Evolutionary conservation across 495 filamentous ascomycete genomes (phyloP).

Genomic region (Pyrenula aspistea): DNA sequence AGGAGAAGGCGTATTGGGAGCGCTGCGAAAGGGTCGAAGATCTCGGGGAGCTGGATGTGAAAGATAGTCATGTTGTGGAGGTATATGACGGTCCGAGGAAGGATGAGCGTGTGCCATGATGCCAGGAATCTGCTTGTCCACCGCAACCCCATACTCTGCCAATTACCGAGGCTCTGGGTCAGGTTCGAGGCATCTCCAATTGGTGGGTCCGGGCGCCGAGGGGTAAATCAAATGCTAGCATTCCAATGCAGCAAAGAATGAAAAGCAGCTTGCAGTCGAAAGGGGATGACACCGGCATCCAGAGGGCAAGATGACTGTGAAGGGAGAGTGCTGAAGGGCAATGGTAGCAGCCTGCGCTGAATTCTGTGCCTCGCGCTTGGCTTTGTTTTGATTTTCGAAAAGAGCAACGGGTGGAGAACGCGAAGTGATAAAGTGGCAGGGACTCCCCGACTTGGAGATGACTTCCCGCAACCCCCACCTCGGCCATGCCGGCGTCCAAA

Average conservation of each 20-base stretch:
- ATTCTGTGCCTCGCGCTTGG: background rate
- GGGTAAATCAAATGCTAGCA: background rate
- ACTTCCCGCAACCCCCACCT: background rate
- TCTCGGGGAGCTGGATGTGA: background rate
- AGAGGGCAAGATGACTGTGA: background rate
- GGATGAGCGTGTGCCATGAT: background rate
- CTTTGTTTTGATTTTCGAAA: background rate
- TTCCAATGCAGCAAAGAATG: background rate
- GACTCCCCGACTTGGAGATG: background rate
- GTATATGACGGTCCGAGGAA: background rate
- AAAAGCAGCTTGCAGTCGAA: background rate
- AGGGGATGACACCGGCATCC: background rate
- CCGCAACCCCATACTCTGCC: background rate
- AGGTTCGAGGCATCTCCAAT: background rate
- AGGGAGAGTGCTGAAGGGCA: background rate
- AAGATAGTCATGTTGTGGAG: background rate
- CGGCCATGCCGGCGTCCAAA: too few species aligned
- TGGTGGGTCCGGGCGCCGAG: background rate
- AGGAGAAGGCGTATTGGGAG: constrained; percentile 3
- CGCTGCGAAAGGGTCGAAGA: background rate
- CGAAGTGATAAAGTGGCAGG: background rate
- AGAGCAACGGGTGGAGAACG: background rate
- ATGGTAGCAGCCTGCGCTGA: background rate
- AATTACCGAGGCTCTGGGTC: background rate
- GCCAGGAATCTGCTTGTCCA: background rate